Evolutionary conservation across 1,284 basidiomycete genomes (phyloP), one percentile per base, ranked within the genome.

Genomic region (Wallemia ichthyophaga): DNA sequence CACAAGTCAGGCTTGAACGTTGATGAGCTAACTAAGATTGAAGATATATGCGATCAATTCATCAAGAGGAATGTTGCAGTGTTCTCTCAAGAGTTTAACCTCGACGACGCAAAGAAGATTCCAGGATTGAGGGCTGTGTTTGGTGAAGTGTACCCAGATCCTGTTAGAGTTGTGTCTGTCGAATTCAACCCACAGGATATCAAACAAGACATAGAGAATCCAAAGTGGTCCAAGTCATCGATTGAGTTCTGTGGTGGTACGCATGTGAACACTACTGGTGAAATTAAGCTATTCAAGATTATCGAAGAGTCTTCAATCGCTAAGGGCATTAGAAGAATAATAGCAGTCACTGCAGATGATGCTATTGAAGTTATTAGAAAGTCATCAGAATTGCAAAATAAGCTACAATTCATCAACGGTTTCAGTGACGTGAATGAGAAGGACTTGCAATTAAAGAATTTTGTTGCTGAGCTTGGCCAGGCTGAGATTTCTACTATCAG

Each of bases 181-280:
- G 88, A 85, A 67, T 88, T 78, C 67, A 79, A 82, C 63, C 76
- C 94, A 13, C 82, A 91, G 59, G 85, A 91, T 60, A 88, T 98
- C 61, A 73, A 79, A 48, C 74, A 77, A 65, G 85, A 96, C 65
- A 75, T 95, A 28, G 78, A 82, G 65, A 89, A 92, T 71, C 78
- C 82, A 3, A 85, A 83, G 71, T 99, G 92, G 92, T 73, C 83
- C 56, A 72, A 71, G 25, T 94, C 91, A 7, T 89, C 85, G 69
- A 78, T 94, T 64, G 94, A 98, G 71, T 94, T 98, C 68, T 98
- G 92, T 70, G 92, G 92, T 71, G 92, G 92, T 70, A 98, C 94
- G 0, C 92, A 99, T 69, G 94, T 98, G 59, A 77, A 79, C 26
- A 85, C 83, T 71, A 98, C 92, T 0, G 87, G 89, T 25, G 88